A percentile compares a stretch with the other conserved stretches of the same genome.
phyloP scores from a whole-genome alignment of 2,329 filamentous ascomycete genomes.

The Aspergillus fijiensis region DNA sequence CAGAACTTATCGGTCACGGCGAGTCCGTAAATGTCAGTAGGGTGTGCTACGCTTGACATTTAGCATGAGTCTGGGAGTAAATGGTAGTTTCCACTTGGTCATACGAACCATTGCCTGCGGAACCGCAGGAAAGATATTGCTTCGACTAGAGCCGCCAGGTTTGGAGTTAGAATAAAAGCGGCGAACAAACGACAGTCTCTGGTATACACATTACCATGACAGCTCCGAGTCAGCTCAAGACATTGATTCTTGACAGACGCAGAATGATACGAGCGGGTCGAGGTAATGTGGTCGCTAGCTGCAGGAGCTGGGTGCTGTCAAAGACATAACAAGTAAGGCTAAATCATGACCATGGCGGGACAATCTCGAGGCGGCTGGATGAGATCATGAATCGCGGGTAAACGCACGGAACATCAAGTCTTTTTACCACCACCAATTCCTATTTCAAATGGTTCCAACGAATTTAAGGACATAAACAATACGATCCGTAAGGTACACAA shows the following conservation, averaged over 20 bases:
- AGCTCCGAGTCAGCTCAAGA: background rate
- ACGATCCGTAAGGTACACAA: background rate
- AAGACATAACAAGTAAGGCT: background rate
- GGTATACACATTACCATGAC: slow-evolving; percentile 3
- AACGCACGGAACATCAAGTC: background rate
- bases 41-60: slow-evolving; percentile 61
- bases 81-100: background rate
- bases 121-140: slow-evolving; percentile 93
- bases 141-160: slow-evolving; percentile 67
- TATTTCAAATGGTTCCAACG: background rate
- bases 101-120: slow-evolving; percentile 74
- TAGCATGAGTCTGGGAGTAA: slow-evolving; percentile 24
- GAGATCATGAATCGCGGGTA: slow-evolving; percentile 7
- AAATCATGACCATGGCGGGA: background rate
- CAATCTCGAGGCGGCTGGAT: background rate
- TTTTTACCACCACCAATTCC: background rate
- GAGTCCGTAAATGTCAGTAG: slow-evolving; percentile 79
- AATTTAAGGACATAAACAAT: background rate
- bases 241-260: background rate
- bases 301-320: background rate
- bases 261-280: background rate
- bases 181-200: background rate
- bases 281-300: background rate
- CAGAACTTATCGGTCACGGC: slow-evolving; percentile 72
- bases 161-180: slow-evolving; percentile 6